Evolutionary conservation across 345 rosid species (phyloP).

Genomic region (Rhodomyrtus tomentosa): DNA sequence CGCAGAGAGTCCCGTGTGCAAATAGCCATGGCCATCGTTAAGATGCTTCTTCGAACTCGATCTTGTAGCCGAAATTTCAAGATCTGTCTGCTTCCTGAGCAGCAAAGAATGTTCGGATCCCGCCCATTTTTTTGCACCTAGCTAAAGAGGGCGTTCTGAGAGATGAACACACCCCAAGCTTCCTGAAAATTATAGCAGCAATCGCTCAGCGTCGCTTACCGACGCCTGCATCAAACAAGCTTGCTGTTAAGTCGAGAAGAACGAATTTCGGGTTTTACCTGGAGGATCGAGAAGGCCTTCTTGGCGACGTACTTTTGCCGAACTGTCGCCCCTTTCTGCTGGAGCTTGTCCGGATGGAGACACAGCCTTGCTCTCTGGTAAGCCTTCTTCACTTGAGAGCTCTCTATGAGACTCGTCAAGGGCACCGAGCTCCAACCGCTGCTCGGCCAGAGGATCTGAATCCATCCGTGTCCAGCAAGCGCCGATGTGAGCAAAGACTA

Average conservation of each 20-base stretch:
- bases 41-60: background rate
- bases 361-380: conserved; percentile 89
- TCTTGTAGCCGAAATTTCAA: background rate
- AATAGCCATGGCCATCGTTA: background rate
- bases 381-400: conserved; percentile 78
- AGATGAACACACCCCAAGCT: background rate
- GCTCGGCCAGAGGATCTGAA: conserved; percentile 66
- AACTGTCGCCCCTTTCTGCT: conserved; percentile 65
- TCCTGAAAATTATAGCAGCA: background rate
- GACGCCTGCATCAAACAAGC: background rate
- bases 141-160: background rate
- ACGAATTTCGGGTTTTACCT: conserved; percentile 27
- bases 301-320: conserved; percentile 65
- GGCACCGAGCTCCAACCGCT: conserved; percentile 65
- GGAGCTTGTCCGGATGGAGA: conserved; percentile 90
- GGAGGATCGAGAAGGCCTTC: conserved; percentile 66
- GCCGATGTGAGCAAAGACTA: background rate
- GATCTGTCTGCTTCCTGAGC: background rate
- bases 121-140: background rate
- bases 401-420: conserved; percentile 44
- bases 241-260: background rate
- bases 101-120: background rate
- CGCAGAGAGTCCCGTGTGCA: background rate
- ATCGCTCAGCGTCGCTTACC: background rate
- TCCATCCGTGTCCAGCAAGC: background rate